Evolutionary conservation across 805 yeast genomes (phyloP).

Genomic region (Lachancea meyersii): DNA sequence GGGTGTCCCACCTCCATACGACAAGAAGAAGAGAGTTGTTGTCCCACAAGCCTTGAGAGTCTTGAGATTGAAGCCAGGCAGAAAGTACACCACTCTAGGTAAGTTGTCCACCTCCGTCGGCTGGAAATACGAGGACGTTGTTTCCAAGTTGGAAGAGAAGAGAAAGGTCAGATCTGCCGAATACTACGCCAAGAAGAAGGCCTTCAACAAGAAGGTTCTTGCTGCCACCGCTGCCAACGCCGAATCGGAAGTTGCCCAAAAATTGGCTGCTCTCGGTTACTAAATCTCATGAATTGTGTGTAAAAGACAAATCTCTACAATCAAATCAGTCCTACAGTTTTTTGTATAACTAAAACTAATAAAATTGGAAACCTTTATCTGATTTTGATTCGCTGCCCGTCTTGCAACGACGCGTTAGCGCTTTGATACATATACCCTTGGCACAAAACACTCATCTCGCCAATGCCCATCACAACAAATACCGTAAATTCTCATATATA

Average conservation of each 20-base stretch:
- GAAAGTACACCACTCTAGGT: slow-evolving; percentile 98
- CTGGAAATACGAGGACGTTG: slow-evolving; percentile 99
- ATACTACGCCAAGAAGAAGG: slow-evolving; percentile 97
- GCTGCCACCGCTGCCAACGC: slow-evolving; percentile 85
- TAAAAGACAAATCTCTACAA: slow-evolving; percentile 8
- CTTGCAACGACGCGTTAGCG: too few relatives aligned
- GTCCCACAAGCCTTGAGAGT: slow-evolving; percentile 99
- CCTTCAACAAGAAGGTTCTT: slow-evolving; percentile 85
- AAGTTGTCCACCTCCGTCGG: slow-evolving; percentile 95
- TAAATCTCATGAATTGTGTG: slow-evolving; percentile 42
- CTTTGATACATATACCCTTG: not conserved
- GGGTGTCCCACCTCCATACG: slow-evolving; percentile 99
- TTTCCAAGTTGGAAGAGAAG: slow-evolving; percentile 97
- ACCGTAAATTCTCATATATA: slow-evolving; percentile 63
- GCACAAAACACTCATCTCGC: not conserved
- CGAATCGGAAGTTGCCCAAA: slow-evolving; percentile 83
- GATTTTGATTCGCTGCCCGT: not conserved
- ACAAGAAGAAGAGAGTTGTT: slow-evolving; percentile 99
- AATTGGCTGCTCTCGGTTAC: slow-evolving; percentile 97
- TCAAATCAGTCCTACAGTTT: slow-evolving; percentile 14
- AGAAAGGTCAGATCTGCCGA: slow-evolving; percentile 98
- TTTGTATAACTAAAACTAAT: slow-evolving; percentile 11
- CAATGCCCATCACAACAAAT: slow-evolving; percentile 12
- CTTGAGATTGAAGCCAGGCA: slow-evolving; percentile 97
- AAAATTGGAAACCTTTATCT: slow-evolving; percentile 12